Base-by-base conservation (phyloP, 768 basidiomycete species). In the Pulveroboletus frians region DNA sequence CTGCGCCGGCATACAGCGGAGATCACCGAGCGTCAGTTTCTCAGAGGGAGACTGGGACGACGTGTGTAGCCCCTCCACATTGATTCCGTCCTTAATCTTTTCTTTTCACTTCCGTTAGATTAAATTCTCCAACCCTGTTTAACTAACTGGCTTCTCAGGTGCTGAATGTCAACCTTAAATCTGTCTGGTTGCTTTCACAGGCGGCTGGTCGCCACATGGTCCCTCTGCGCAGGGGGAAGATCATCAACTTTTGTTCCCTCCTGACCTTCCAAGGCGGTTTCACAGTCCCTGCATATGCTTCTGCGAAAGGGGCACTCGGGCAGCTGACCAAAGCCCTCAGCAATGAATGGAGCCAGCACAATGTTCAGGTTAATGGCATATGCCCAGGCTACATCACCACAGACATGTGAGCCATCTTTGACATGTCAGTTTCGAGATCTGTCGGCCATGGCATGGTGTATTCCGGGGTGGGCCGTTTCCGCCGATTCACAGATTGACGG, bases 161-260 rank as follows among this genome's bases (percentile, higher is more conserved):
- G 48, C 73, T 93, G 50, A 78, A 87, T 58, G 80, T 90, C 57
- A 96, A 96, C 73, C 80, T 96, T 64, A 92, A 90, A 68, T 81
- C 90, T 8, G 81, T 79, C 50, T 96, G 86, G 79, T 76, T 91
- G 26, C 84, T 94, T 53, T 83, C 81, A 14, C 87, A 88, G 68
- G 86, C 89, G 43, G 87, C 86, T n/a, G 92, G 90, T 11, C 73
- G 77, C 53, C 93, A 96, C 71, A 94, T 94, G 92, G 80, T 93
- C 10, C 82, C 75, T 46, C 80, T 71, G 58, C 74, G 73, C 66
- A 66, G 88, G 68, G 72, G 91, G 29, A 84, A 85, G 65, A 82
- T 85, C 59, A 83, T 86, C 65, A 84, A 84, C 64, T 75, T 85
- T 55, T 80, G 77, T 52, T 79, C 77, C 41, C 69, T 80, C 35